Conservation (phyloP, 2,329 filamentous ascomycete species). For the Aspergillus texensis region DNA sequence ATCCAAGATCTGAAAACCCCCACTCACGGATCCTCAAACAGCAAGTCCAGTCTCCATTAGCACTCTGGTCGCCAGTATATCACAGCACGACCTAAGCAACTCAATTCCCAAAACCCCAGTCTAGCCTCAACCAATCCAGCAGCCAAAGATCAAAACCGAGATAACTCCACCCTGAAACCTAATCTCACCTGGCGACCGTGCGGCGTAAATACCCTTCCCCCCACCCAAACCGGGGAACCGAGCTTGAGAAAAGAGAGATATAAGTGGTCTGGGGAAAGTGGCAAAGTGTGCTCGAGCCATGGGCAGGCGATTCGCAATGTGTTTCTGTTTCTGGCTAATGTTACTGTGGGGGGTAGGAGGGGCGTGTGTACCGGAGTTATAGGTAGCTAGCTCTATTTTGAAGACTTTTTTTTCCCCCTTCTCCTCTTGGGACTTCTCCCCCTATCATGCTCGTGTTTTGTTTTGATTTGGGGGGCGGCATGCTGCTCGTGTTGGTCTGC, state of each 20-base stretch:
- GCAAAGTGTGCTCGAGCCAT: not conserved
- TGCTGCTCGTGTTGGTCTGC: too few relatives aligned
- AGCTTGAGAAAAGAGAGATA: not conserved
- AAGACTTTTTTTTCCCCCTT: not conserved
- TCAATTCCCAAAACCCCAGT: not conserved
- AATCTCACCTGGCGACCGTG: not conserved
- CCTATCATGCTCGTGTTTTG: too few relatives aligned
- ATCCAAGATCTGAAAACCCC: not conserved
- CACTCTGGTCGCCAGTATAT: not conserved
- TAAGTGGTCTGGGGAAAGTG: conserved; percentile 4
- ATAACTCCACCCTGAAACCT: not conserved
- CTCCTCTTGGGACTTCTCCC: not conserved
- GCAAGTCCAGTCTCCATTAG: not conserved
- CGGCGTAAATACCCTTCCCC: not conserved
- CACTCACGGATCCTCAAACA: not conserved
- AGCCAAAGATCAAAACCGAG: not conserved
- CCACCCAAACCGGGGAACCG: not conserved
- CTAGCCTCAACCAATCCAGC: not conserved
- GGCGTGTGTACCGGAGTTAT: not conserved
- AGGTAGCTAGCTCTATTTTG: not conserved
- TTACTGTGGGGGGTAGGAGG: not conserved
- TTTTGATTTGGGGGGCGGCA: not conserved
- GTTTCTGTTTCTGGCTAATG: conserved; percentile 1
- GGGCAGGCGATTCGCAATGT: not conserved
- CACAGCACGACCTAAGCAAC: not conserved